phyloP scores from a whole-genome alignment of 2,329 filamentous ascomycete genomes.

The Rosellinia necatrix region DNA sequence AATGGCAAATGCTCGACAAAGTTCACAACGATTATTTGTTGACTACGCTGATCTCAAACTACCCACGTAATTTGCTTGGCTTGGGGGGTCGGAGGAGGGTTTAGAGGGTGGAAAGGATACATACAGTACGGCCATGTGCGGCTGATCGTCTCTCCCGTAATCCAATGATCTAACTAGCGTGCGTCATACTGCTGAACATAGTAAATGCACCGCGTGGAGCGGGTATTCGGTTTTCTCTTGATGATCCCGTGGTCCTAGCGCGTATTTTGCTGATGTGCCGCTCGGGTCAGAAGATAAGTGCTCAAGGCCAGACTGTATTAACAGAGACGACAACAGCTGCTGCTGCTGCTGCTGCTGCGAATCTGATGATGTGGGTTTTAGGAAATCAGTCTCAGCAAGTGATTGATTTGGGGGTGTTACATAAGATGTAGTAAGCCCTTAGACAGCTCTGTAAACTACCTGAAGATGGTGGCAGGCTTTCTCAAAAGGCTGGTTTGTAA shows the following conservation, averaged over 20 bases:
- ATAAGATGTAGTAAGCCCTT: no score
- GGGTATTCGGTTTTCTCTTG: conserved; percentile 8
- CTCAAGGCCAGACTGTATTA: no score
- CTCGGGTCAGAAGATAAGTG: background rate
- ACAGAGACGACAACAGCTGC: no score
- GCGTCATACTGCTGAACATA: background rate
- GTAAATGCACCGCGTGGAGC: conserved; percentile 15
- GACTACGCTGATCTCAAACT: background rate
- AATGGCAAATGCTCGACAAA: background rate
- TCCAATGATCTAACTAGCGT: background rate
- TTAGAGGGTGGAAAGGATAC: no score
- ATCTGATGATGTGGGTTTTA: background rate
- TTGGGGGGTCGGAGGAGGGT: background rate
- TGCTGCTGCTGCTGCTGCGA: background rate
- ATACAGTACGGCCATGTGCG: no score
- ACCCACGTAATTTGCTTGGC: background rate
- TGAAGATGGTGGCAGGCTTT: no score
- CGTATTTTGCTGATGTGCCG: no score
- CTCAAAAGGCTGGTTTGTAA: no score
- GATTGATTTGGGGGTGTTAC: no score
- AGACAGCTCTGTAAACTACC: no score
- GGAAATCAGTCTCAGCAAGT: background rate
- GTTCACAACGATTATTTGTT: background rate
- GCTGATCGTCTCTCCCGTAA: background rate
- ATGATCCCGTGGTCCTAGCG: background rate